Evolutionary conservation across 2,329 filamentous ascomycete genomes (phyloP), one percentile per base, ranked within the genome.

Genomic region (Tolypocladium sp.): DNA sequence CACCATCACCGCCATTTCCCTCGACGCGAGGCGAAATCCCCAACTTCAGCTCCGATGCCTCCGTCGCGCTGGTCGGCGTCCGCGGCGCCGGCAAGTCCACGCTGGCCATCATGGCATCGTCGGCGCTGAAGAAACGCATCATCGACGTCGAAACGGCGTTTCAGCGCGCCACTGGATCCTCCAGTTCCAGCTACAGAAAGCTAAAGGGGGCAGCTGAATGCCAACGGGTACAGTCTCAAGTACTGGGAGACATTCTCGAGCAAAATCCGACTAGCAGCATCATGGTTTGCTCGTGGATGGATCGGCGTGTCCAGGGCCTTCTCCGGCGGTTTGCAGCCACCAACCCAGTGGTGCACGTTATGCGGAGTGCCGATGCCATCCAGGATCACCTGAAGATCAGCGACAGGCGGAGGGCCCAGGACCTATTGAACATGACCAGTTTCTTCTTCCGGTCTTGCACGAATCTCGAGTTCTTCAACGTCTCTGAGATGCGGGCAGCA

Each of bases 401-500:
- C 64, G 79, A 85, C 56, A 73, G 79, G 35, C 74, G 78, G 42
- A 84, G 83, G 63, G 77, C 87, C 2, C 75, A 78, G 51, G 82
- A 82, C 53, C 76, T 90, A 8, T 71, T 90, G 33, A 77, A 80
- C 22, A 79, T 81, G 17, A 83, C 80, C 63, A 79, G 77, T 27
- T 74, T 79, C 2, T 80, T 88, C 20, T 85, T 89, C 64, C 79
- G 86, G 55, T 79, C 78, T 2, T 90, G 86, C 67, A 87, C 86
- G 13, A 91, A 90, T 64, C 82, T 88, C 62, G 89, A 92, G 67
- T 92, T 91, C 69, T 91, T 86, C 75, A 91, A 91, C 64, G 76
- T 89, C 20, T 86, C 86, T 2, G 87, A 90, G 67, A 76, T 73
- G 22, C 69, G 68, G 6, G 67, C 73, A 51, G 40, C 51, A 20